These are phyloP conservation scores for Ascochyta lentis DNA, from an alignment of 2,329 filamentous ascomycete genomes.

Conservation along the genomic window DNA sequence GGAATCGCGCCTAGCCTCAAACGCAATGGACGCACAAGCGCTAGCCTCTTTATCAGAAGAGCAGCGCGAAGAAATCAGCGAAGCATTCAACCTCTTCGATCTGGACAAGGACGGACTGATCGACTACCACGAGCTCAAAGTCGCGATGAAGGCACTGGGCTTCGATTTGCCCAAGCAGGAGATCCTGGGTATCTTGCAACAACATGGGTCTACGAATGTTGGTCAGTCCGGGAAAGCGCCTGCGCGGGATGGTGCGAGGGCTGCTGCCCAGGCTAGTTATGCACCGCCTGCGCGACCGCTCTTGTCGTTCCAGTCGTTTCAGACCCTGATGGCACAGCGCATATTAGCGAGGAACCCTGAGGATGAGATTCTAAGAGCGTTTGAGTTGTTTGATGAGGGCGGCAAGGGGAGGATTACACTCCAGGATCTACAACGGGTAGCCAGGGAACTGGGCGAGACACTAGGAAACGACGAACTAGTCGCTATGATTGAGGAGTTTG, in stretches of 20 bases:
- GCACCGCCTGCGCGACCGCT: conserved; percentile 63
- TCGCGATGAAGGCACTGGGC: conserved; percentile 92
- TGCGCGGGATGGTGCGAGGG: conserved; percentile 20
- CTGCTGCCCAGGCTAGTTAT: conserved; percentile 22
- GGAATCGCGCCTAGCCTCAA: conserved; percentile 31
- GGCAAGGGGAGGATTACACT: conserved; percentile 90
- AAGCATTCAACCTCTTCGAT: conserved; percentile 97
- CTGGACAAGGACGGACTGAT: conserved; percentile 93
- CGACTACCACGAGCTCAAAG: conserved; percentile 98
- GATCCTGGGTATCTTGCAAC: conserved; percentile 79
- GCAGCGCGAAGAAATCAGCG: conserved; percentile 90
- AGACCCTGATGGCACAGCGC: conserved; percentile 75
- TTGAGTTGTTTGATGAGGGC: conserved; percentile 90
- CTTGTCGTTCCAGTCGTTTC: conserved; percentile 75
- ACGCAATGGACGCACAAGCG: conserved; percentile 53
- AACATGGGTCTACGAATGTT: conserved; percentile 64
- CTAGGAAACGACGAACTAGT: conserved; percentile 90
- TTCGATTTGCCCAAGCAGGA: conserved; percentile 90
- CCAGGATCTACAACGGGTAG: conserved; percentile 85
- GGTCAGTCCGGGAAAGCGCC: neutral
- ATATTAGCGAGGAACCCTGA: conserved; percentile 84
- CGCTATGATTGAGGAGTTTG: conserved; percentile 98
- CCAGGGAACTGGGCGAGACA: conserved; percentile 89
- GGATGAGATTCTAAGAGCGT: conserved; percentile 90
- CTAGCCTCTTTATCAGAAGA: conserved; percentile 76